These are phyloP conservation scores for Bombardia bombarda DNA, from an alignment of 495 filamentous ascomycete genomes.

Conservation along the genomic window DNA sequence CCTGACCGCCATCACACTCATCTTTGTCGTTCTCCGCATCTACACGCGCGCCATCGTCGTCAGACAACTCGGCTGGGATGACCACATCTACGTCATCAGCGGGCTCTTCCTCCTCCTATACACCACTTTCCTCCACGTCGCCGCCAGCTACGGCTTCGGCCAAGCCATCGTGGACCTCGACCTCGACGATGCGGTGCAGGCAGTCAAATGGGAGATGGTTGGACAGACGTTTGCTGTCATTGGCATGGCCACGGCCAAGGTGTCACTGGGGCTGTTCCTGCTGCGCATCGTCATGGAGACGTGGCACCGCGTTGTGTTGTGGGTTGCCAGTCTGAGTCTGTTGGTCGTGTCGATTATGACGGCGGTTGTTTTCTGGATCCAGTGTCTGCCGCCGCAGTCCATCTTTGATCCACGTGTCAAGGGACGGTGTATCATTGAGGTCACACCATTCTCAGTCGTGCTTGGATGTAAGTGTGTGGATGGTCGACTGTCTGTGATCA, in stretches of 20 bases:
- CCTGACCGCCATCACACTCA: slow-evolving; percentile 14
- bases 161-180: slow-evolving; percentile 21
- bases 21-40: slow-evolving; percentile 21
- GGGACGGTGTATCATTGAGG: slow-evolving; percentile 6
- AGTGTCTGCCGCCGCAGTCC: slow-evolving; percentile 7
- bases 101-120: slow-evolving; percentile 23
- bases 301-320: slow-evolving; percentile 27
- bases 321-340: slow-evolving; percentile 9
- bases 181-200: slow-evolving; percentile 17
- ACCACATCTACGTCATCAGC: slow-evolving; percentile 22
- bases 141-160: slow-evolving; percentile 26
- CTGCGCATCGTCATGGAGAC: slow-evolving; percentile 26
- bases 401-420: slow-evolving; percentile 10
- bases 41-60: slow-evolving; percentile 24
- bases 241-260: slow-evolving; percentile 32
- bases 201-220: slow-evolving; percentile 30
- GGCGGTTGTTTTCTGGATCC: slow-evolving; percentile 5
- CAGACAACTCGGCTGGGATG: slow-evolving; percentile 20
- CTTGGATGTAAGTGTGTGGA: slow-evolving; percentile 9
- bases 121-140: slow-evolving; percentile 19
- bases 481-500: too few relatives aligned
- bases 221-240: slow-evolving; percentile 31
- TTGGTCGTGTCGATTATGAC: slow-evolving; percentile 3
- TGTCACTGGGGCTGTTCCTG: slow-evolving; percentile 32
- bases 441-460: slow-evolving; percentile 10